Base-by-base conservation (phyloP, 129 eudicot species). In the Centella asiatica region DNA sequence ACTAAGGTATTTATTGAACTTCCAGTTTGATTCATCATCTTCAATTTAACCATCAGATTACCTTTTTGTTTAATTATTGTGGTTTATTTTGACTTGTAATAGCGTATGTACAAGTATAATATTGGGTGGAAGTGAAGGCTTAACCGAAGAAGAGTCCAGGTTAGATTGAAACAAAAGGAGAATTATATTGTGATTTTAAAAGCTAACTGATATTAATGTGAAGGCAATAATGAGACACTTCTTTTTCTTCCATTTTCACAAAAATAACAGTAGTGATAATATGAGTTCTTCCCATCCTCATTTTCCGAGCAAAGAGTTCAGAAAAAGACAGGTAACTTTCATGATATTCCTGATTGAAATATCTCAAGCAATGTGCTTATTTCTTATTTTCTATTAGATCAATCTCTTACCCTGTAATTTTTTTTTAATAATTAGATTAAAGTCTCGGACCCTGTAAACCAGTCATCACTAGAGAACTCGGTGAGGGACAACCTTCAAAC, bases 131-230 rank as follows among this genome's bases (percentile, higher is more conserved):
- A 84, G 71, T 44, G 96, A 80, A 68, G 95, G 84, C 57, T 58
- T 84, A 48, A 64, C 86, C 11, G 99, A 92, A 82, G 99, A 85
- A 60, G 98, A 92, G 70, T 87, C 99, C 69, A 92, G 99, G 99
- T 92, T 57, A 36, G 71, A 56, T 46, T 22, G 11, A 34, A 32
- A 33, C 1, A 6, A 20, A 19, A 57, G 22, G 19, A 3, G 12
- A 57, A 39, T 9, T 8, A 10, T 8, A 15, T 60, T 24, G 22
- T 23, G 23, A 55, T 15, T 19, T n/a, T 49, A 0, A 4, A 32
- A 19, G 19, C 8, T 15, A 18, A 12, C 26, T 31, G 9, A 1
- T 28, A 20, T 57, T n/a, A 57, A 32, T 5, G 12, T 4, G 2
- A 17, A 6, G 33, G 33, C 23, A 8, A 14, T 33, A 57, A 33